Evolutionary conservation across 106 monocot genomes (phyloP), one percentile per base, ranked within the genome.

Genomic region (Allium fistulosum): DNA sequence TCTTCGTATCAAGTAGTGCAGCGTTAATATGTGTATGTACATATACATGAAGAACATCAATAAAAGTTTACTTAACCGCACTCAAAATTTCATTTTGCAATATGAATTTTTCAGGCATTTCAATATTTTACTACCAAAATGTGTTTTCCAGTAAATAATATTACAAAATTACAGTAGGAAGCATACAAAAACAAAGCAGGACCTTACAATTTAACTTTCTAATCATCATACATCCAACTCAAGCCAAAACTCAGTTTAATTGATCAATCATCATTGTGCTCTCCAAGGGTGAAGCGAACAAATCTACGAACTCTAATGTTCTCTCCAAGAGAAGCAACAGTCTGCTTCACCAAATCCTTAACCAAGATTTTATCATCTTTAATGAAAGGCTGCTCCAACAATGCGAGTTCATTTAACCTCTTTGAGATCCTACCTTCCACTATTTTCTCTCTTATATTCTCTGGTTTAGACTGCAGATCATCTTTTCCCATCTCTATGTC

Each of bases 331-430:
- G 88, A 67, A 17, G 91, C 95, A 53, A 91, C 80, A 0, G 91
- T 88, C 81, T 88, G 85, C 82, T 94, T 94, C 73, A 95, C 85
- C 57, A 95, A 64, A 83, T 95, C 95, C 81, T 95, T 95, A 69
- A 95, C 95, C 50, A 80, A 62, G 51, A 88, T 49, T 48, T 83
- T 82, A 46, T 91, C 95, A 71, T 88, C 83, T 50, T 88, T 91
- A 62, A 95, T 88, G 71, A 88, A 95, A 17, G 88, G 85, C 71
- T 95, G 95, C 66, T 95, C 91, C 75, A 91, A 65, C 9, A 95
- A 83, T 3, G 76, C 88, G 59, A 91, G 80, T 67, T 88, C 94
- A 51, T 81, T 83, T 8, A 95, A 81, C 56, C 95, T 85, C 85
- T 95, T 95, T 8, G 91, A 74, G 65, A 95, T 81, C 78, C 94